These are phyloP conservation scores for Rehmannia glutinosa DNA, from an alignment of 257 asterid species.

Conservation along the genomic window DNA sequence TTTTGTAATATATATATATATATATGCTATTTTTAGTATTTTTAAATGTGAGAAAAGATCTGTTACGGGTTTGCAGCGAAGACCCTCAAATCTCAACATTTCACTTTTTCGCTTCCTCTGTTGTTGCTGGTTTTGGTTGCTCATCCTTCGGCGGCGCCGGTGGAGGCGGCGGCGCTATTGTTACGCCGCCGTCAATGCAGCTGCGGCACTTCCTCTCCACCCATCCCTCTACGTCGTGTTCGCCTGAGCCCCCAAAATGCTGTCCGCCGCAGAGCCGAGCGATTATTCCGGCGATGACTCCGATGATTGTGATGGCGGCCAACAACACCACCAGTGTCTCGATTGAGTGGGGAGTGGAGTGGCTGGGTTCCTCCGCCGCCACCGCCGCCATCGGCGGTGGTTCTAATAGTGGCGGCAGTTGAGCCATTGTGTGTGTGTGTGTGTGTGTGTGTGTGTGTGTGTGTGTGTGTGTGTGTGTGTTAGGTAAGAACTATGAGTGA, in stretches of 20 bases:
- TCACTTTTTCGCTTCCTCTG: slow-evolving; percentile 29
- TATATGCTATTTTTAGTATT: no score
- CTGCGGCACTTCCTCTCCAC: slow-evolving; percentile 67
- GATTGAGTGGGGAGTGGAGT: slow-evolving; percentile 49
- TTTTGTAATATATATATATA: no score
- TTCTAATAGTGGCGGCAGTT: slow-evolving; percentile 65
- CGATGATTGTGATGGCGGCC: slow-evolving; percentile 67
- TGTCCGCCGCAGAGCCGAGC: slow-evolving; percentile 79
- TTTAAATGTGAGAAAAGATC: neutral
- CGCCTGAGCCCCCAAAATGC: slow-evolving; percentile 63
- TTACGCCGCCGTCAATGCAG: slow-evolving; percentile 57
- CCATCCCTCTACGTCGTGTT: slow-evolving; percentile 83
- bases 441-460: neutral
- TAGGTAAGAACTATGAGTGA: neutral
- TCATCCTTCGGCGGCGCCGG: slow-evolving; percentile 29
- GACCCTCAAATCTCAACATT: no score
- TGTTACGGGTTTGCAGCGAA: neutral
- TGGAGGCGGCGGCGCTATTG: slow-evolving; percentile 20
- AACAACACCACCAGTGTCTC: slow-evolving; percentile 76
- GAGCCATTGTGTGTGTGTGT: slow-evolving; percentile 14
- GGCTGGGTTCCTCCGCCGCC: slow-evolving; percentile 23
- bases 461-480: neutral
- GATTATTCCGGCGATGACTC: slow-evolving; percentile 61
- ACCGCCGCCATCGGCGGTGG: slow-evolving; percentile 40
- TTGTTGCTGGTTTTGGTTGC: slow-evolving; percentile 26